Percentiles rank a stretch among this genome's conserved stretches.
phyloP scores from a whole-genome alignment of 2,329 filamentous ascomycete genomes.

The Nemania bipapillata region DNA sequence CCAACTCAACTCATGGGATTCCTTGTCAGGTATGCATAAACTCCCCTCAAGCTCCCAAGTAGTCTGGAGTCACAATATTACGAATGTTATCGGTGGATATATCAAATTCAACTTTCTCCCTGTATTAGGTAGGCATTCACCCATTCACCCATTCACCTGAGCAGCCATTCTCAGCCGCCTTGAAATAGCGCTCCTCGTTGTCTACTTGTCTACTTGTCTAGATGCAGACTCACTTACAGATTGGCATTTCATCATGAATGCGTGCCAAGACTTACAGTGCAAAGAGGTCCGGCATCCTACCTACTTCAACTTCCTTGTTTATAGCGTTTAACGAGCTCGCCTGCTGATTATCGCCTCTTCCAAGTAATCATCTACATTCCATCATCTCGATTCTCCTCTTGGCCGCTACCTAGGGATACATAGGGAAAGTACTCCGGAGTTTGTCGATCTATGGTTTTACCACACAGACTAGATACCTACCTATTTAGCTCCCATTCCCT shows the following conservation, averaged over 20 bases:
- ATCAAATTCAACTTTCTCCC: too few species aligned
- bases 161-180: too few species aligned
- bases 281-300: not conserved
- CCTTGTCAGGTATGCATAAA: too few species aligned
- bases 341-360: not conserved
- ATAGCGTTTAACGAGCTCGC: not conserved
- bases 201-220: not conserved
- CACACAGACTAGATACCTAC: too few species aligned
- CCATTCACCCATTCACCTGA: too few species aligned
- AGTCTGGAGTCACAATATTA: conserved; percentile 3
- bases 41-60: too few species aligned
- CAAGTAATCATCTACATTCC: not conserved
- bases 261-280: not conserved
- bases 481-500: not conserved
- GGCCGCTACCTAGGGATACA: not conserved
- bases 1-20: not conserved
- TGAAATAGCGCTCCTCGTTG: too few species aligned
- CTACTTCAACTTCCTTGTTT: not conserved
- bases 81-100: too few species aligned
- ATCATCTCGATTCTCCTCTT: not conserved
- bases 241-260: not conserved
- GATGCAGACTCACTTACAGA: not conserved
- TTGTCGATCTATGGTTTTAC: not conserved
- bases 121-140: too few species aligned
- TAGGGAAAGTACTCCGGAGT: not conserved